Percentiles rank a stretch among this genome's conserved stretches.
Conservation (phyloP, 2,329 filamentous ascomycete species). For the Fusarium sp. region DNA sequence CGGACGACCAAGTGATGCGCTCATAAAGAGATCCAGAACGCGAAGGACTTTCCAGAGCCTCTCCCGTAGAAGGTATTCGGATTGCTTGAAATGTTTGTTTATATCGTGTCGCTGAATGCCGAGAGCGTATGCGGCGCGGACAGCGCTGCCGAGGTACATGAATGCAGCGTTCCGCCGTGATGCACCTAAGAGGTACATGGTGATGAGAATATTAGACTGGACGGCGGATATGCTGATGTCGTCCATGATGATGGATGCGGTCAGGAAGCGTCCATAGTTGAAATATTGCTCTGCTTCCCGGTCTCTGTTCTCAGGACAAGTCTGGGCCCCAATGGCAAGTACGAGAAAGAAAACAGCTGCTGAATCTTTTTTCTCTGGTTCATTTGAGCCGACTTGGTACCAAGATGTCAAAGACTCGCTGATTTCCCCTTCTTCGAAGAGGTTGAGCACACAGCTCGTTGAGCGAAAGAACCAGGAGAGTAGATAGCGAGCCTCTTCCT, state of each 20-base stretch:
- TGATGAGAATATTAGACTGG: neutral
- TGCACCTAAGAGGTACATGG: neutral
- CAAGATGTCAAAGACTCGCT: neutral
- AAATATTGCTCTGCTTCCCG: neutral
- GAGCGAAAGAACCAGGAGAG: neutral
- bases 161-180: neutral
- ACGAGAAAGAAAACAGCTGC: neutral
- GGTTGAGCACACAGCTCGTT: neutral
- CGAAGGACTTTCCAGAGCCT: neutral
- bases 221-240: neutral
- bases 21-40: neutral
- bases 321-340: neutral
- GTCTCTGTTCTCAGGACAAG: neutral
- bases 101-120: neutral
- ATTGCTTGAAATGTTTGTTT: neutral
- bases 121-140: neutral
- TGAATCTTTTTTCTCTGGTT: neutral
- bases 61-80: neutral
- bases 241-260: neutral
- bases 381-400: neutral
- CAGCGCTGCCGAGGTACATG: neutral
- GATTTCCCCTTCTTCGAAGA: neutral
- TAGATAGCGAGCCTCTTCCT: neutral
- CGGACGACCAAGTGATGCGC: neutral
- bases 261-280: neutral